Base-by-base conservation (phyloP, 495 filamentous ascomycete species). In the Xylaria scruposa region DNA sequence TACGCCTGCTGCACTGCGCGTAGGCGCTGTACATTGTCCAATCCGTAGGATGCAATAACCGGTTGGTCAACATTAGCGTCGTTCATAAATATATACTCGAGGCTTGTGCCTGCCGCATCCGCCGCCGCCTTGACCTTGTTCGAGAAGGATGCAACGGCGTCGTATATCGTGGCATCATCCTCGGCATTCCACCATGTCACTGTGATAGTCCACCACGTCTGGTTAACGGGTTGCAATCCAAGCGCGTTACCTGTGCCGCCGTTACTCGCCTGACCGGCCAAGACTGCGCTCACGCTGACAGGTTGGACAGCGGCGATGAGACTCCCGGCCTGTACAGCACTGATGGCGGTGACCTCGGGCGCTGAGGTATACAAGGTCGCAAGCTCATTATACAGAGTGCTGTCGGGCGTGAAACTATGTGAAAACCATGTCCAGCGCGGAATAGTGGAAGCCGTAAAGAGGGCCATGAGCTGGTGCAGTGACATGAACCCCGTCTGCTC, bases 11-110 rank as follows among this genome's bases (percentile, higher is more conserved):
- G 73, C 9, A 81, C 58, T 7, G 40, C 70, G 60, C 61, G 65
- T 60, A 85, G 66, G 59, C 68, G 76, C 0, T 53, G 69, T 29
- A 81, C 36, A 58, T 80, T 83, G 15, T 46, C 73, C 0, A n/a
- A n/a, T n/a, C 83, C 83, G 72, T 84, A 85, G 3, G 72, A 60
- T 6, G 65, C 49, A 24, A 85, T 75, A 1, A 82, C 71, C 4
- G 72, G 10, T 68, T 85, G 81, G 33, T 79, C 71, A 2, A 17
- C 13, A 26, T 66, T 75, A 13, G 73, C 73, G 60, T 76, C 75
- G 38, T 77, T 77, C 73, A 75, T 73, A 67, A 73, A 79, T 0
- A 76, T 36, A 51, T 67, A 76, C 0, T 21, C 33, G 0, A 76
- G 19, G 10, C 36, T 9, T 10, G 36, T 31, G 4, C 33, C 44